Conservation (phyloP, 371 early-diverging fungal genomes). For the Mucor plumbeus region DNA sequence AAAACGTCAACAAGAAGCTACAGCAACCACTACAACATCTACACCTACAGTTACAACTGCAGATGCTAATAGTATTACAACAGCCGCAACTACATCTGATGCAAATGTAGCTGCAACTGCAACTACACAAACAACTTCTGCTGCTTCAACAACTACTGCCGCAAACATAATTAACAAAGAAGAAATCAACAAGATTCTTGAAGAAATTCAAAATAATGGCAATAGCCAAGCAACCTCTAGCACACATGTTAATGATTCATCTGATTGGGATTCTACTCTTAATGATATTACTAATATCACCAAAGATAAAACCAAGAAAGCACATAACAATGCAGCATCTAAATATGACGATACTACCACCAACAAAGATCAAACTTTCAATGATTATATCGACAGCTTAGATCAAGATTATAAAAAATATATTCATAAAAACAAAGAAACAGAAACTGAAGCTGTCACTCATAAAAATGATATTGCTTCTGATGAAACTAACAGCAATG, state of each 20-base stretch:
- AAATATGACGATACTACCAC: not conserved
- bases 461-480: slow-evolving; percentile 40
- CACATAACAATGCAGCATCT: slow-evolving; percentile 8
- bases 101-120: not conserved
- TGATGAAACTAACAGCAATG: not conserved
- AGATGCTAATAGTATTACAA: not conserved
- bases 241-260: slow-evolving; percentile 15
- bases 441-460: slow-evolving; percentile 36
- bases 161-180: slow-evolving; percentile 6
- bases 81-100: not conserved
- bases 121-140: not conserved
- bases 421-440: slow-evolving; percentile 38
- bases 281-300: slow-evolving; percentile 21
- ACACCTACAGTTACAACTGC: slow-evolving; percentile 2
- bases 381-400: slow-evolving; percentile 28
- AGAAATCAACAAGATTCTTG: slow-evolving; percentile 15
- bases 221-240: not conserved
- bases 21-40: not conserved
- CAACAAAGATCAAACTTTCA: not conserved
- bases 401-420: slow-evolving; percentile 37
- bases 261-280: slow-evolving; percentile 24
- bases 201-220: slow-evolving; percentile 17
- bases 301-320: not conserved
- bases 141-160: not conserved
- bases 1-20: slow-evolving; percentile 13